Evolutionary conservation across 2,329 filamentous ascomycete genomes (phyloP).

Genomic region (Cladophialophora psammophila): DNA sequence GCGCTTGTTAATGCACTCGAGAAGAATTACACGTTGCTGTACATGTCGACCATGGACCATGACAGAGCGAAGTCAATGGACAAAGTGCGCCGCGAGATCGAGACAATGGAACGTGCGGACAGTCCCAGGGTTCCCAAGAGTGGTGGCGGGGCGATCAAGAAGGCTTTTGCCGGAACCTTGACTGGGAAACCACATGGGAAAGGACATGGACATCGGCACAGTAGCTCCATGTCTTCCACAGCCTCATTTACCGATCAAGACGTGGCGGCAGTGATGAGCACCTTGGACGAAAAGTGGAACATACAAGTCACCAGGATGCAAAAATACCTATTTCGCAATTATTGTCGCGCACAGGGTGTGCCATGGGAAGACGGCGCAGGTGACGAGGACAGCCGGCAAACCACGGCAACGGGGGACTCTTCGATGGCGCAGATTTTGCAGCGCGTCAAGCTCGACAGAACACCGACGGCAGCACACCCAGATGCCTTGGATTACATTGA

Average conservation of each 20-base stretch:
- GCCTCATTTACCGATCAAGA: slow-evolving; percentile 47
- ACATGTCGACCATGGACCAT: slow-evolving; percentile 68
- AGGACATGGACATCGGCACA: slow-evolving; percentile 33
- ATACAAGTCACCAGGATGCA: slow-evolving; percentile 51
- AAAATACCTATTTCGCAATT: slow-evolving; percentile 56
- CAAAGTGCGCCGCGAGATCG: slow-evolving; percentile 63
- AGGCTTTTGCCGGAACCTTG: slow-evolving; percentile 53
- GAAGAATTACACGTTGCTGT: slow-evolving; percentile 68
- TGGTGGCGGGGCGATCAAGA: slow-evolving; percentile 51
- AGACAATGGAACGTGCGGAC: slow-evolving; percentile 51
- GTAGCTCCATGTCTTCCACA: slow-evolving; percentile 30
- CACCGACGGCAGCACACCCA: slow-evolving; percentile 28
- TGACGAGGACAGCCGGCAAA: slow-evolving; percentile 20
- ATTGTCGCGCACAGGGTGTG: slow-evolving; percentile 50
- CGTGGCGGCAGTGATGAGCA: slow-evolving; percentile 50
- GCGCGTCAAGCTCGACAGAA: slow-evolving; percentile 36
- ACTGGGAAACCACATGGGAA: slow-evolving; percentile 40
- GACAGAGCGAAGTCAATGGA: slow-evolving; percentile 69
- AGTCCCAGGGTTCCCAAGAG: slow-evolving; percentile 49
- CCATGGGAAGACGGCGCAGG: slow-evolving; percentile 34
- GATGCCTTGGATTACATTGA: slow-evolving; percentile 32
- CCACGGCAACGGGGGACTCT: slow-evolving; percentile 23
- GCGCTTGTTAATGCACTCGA: slow-evolving; percentile 72
- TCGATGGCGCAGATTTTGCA: slow-evolving; percentile 37
- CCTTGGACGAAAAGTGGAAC: slow-evolving; percentile 56